Evolutionary conservation across 768 basidiomycete species (phyloP).

Genomic region (Termitomyces titanicus): DNA sequence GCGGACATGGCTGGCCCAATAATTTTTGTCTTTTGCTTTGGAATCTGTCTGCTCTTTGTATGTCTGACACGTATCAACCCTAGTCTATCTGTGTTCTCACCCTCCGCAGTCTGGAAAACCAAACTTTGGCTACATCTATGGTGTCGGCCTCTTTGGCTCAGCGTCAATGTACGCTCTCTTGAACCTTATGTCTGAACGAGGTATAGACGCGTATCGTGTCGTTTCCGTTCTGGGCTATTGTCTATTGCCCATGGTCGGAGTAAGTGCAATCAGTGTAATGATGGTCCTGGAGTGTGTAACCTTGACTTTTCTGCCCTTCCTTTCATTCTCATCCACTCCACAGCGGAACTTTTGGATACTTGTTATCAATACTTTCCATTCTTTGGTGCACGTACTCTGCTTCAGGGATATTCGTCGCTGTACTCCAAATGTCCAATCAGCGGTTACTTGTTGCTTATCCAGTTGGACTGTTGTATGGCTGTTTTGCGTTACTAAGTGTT

Average conservation of each 20-base stretch:
- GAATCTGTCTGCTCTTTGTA: conserved; percentile 87
- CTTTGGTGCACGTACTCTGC: conserved; percentile 98
- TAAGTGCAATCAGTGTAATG: conserved; percentile 85
- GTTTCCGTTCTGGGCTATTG: conserved; percentile 97
- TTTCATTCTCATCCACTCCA: conserved; percentile 1
- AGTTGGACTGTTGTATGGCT: conserved; percentile 89
- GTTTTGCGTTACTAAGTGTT: conserved; percentile 89
- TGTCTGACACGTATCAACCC: conserved; percentile 28
- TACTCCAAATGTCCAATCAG: conserved; percentile 94
- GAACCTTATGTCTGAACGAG: conserved; percentile 94
- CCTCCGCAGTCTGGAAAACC: conserved; percentile 86
- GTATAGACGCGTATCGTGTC: conserved; percentile 93
- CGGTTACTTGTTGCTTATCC: conserved; percentile 95
- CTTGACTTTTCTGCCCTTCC: background rate
- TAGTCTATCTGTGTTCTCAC: background rate
- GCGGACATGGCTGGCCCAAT: conserved; percentile 96
- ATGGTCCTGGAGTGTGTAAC: conserved; percentile 82
- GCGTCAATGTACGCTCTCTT: conserved; percentile 90
- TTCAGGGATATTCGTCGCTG: conserved; percentile 92
- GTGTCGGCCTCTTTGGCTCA: conserved; percentile 93
- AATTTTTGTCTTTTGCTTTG: conserved; percentile 94
- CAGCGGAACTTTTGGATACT: conserved; percentile 83
- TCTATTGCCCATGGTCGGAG: conserved; percentile 92
- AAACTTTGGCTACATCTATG: conserved; percentile 98
- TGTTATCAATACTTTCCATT: conserved; percentile 78